Evolutionary conservation across 2,329 filamentous ascomycete genomes (phyloP), one percentile per base, ranked within the genome.

Genomic region (Lasiodiplodia hormozganensis): DNA sequence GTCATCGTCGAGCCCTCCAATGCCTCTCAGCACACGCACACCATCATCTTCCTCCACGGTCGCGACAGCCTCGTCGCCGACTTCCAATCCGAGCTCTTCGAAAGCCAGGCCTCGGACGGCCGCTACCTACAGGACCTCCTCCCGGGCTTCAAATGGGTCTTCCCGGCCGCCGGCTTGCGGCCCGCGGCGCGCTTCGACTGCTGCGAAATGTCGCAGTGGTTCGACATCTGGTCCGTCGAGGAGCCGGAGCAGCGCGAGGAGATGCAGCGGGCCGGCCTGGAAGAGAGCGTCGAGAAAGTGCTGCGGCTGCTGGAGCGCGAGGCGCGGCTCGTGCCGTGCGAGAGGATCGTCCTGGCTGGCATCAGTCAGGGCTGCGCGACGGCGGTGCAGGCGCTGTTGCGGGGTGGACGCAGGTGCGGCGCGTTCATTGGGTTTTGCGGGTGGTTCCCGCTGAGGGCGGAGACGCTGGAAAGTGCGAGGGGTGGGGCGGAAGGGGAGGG

Each of bases 21-120:
- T 0, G 31, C 56, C 5, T 25, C 36, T 2, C 23, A 23, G 0
- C 82, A 84, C 66, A 82, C 78, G 0, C 80, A 84, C 56, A 85
- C 82, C 0, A 69, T 85, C 52, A 83, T 85, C 51, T 77, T 83
- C 65, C 79, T 85, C 25, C 82, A 85, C 62, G 82, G 82, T 8
- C 75, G 80, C 36, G 82, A 81, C 68, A 82, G 79, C 70, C 72
- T 69, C 3, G 75, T 74, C 23, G 18, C 70, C 0, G 78, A 82
- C 38, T 84, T 83, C 57, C 74, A 78, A 0, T 43, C 52, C 12
- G 82, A 84, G 65, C 73, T 85, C 58, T 81, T 84, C 70, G 77
- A 78, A 66, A 75, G 72, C 49, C 71, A 76, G 67, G 72, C 72
- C 18, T 74, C 72, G 16, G 70, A 74, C 49, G 31, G 8, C 2